Base-by-base conservation (phyloP, 2,329 filamentous ascomycete species). In the Neonectria hederae region DNA sequence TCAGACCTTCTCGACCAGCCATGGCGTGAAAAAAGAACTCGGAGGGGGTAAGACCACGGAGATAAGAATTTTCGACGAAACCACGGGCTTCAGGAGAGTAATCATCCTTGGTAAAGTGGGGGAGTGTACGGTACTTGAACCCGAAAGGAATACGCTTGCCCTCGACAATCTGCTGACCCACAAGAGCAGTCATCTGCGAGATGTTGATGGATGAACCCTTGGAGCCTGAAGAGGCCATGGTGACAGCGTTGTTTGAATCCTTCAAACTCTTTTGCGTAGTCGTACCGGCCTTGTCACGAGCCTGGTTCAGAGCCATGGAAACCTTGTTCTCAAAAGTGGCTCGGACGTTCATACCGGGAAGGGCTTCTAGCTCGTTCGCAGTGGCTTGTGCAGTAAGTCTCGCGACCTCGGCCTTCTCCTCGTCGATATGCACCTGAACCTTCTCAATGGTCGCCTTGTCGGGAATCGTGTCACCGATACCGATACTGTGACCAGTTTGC, bases 1-100 rank as follows among this genome's bases (percentile, higher is more conserved):
- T 99, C 59, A 99, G 86, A 97, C 96, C 96, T 82, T 99, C 96
- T 84, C 96, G 90, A 93, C 96, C 96, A 85, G 96, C 96, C 96
- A 99, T 99, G 76, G 96, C 96, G 87, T 99, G 96, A 87, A 99
- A 99, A 84, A 97, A 99, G 83, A 99, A 99, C 73, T 99, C 96
- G 1, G 92, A 91, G 0, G 96, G 96, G 0, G 97, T 99, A 63
- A 99, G 83, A 60, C 96, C 96, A 84, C 96, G 92, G 13, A 99
- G 88, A 74, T 99, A 99, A 0, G 96, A 99, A 82, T 99, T 99
- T 80, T 99, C 96, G 21, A 99, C 96, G 76, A 99, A 99, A 45
- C 96, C 96, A 83, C 96, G 91, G 49, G 96, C 95, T 78, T 97
- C 94, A 11, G 96, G 94, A 21, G 95, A 98, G 80, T 98, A 99